Evolutionary conservation across 768 basidiomycete genomes (phyloP).

Genomic region (Calocera viscosa): DNA sequence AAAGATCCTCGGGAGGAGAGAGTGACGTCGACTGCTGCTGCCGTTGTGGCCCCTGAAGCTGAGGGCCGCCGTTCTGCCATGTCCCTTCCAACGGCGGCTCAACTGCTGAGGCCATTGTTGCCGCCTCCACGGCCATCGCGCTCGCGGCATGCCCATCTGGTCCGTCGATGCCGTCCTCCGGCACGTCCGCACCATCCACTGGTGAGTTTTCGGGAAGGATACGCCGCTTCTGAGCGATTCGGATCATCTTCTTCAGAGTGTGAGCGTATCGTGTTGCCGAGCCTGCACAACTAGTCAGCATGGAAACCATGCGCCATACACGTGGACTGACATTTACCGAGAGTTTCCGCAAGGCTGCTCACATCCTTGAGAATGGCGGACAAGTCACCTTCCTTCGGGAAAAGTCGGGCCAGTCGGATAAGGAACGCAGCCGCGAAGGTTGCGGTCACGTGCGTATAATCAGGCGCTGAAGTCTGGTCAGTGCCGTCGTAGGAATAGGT

Average conservation of each 20-base stretch:
- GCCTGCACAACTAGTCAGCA: conserved; percentile 35
- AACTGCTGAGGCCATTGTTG: not conserved
- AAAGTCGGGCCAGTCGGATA: conserved; percentile 71
- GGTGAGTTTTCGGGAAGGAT: conserved; percentile 23
- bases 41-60: not conserved
- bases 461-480: conserved; percentile 45
- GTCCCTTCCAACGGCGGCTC: not conserved
- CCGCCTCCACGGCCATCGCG: not conserved
- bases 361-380: conserved; percentile 61
- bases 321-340: conserved; percentile 57
- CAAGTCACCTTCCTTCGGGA: conserved; percentile 75
- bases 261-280: conserved; percentile 88
- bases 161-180: not conserved
- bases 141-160: not conserved
- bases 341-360: conserved; percentile 58
- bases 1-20: not conserved
- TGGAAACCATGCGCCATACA: not conserved
- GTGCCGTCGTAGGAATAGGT: not conserved
- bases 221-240: conserved; percentile 32
- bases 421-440: conserved; percentile 88
- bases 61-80: not conserved
- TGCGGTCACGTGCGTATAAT: conserved; percentile 82
- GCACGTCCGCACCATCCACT: not conserved
- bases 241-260: conserved; percentile 80
- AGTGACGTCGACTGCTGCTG: not conserved